Evolutionary conservation across 2,329 filamentous ascomycete genomes (phyloP).

Genomic region (Chrysoporthe puriensis): DNA sequence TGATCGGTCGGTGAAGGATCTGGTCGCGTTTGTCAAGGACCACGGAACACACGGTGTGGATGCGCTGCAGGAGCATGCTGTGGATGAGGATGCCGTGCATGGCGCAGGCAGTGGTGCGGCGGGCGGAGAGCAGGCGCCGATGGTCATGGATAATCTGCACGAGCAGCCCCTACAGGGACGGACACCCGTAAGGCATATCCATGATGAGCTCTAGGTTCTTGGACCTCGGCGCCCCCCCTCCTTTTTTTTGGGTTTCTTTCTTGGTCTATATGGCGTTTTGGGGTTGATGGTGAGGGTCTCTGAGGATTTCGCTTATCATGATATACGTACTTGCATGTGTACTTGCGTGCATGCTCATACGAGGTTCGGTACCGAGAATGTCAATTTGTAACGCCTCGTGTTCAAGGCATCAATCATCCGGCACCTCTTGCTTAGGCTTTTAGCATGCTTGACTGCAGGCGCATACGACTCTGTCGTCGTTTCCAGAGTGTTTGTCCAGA

Average conservation of each 20-base stretch:
- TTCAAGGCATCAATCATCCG: no score
- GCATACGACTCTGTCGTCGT: no score
- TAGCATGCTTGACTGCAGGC: no score
- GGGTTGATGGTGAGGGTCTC: background rate
- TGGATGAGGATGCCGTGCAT: constrained; percentile 54
- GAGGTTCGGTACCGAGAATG: no score
- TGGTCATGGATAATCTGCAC: constrained; percentile 49
- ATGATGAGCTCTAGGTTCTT: background rate
- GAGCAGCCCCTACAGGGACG: constrained; percentile 41
- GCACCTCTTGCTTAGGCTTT: no score
- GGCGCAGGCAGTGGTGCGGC: constrained; percentile 52
- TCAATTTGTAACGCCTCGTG: no score
- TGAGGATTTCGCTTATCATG: background rate
- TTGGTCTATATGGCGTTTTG: background rate
- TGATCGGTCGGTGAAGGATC: constrained; percentile 85
- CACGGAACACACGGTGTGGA: constrained; percentile 87
- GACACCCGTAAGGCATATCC: background rate
- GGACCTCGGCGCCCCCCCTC: no score
- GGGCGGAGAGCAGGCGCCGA: constrained; percentile 54
- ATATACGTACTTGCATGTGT: no score
- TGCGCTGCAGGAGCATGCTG: constrained; percentile 59
- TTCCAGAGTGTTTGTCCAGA: no score
- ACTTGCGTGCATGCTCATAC: no score
- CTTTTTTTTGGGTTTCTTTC: background rate
- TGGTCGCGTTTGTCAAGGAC: constrained; percentile 90